Percentiles rank a stretch among this genome's conserved stretches.
phyloP scores from a whole-genome alignment of 1,139 yeast species.

The Hyphopichia wangnamkhiaoensis region DNA sequence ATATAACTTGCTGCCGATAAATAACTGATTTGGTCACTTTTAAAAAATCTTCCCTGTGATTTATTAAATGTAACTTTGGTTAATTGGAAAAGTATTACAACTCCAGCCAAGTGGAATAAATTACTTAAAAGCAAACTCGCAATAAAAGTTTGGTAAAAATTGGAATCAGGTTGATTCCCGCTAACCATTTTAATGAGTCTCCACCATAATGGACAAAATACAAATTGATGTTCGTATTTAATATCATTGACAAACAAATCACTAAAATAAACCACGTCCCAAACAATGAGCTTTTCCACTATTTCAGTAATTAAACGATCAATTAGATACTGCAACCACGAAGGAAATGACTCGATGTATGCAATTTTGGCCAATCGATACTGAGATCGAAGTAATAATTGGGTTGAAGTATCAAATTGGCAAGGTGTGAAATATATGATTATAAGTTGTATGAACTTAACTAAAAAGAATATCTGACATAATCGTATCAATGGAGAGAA shows the following conservation, averaged over 20 bases:
- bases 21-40: constrained; percentile 8
- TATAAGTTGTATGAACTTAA: constrained; percentile 31
- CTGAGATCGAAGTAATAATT: constrained; percentile 18
- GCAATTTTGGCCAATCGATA: constrained; percentile 1
- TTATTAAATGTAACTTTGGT: constrained; percentile 37
- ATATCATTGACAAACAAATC: constrained; percentile 54
- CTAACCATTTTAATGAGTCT: constrained; percentile 35
- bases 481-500: constrained; percentile 1
- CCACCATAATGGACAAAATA: constrained; percentile 83
- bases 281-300: constrained; percentile 58
- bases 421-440: constrained; percentile 35
- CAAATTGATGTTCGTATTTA: constrained; percentile 83
- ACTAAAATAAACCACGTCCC: constrained; percentile 86
- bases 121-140: constrained; percentile 2
- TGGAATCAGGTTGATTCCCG: not conserved
- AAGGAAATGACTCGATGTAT: not conserved
- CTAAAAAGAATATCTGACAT: constrained; percentile 22
- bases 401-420: constrained; percentile 44
- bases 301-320: constrained; percentile 15
- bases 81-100: constrained; percentile 16
- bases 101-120: not conserved
- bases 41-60: constrained; percentile 17
- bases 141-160: constrained; percentile 6
- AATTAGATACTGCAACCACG: not conserved
- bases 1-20: constrained; percentile 40